Percentiles rank a stretch among this genome's conserved stretches.
phyloP scores from a whole-genome alignment of 495 filamentous ascomycete species.

The Antarctomyces pellizariae region DNA sequence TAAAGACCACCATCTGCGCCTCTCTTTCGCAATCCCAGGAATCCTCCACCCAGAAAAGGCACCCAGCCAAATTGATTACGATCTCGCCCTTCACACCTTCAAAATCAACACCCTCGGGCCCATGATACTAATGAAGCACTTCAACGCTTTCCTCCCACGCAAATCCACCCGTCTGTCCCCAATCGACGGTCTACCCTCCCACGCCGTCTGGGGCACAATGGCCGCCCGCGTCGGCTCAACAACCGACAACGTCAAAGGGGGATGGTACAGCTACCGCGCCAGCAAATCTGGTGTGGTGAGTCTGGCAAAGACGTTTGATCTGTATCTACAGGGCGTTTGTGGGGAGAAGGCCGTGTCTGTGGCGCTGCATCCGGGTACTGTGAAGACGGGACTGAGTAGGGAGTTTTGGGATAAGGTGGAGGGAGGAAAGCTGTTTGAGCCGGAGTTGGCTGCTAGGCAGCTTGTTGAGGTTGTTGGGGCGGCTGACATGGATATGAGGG shows the following conservation, averaged over 20 bases:
- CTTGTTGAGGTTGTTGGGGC: constrained; percentile 29
- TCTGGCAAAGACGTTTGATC: constrained; percentile 47
- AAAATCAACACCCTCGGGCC: constrained; percentile 50
- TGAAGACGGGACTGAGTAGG: constrained; percentile 47
- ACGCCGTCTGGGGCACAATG: constrained; percentile 44
- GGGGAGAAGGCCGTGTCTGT: constrained; percentile 38
- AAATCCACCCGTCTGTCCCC: constrained; percentile 12
- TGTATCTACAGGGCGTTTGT: constrained; percentile 29
- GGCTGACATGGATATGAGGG: constrained; percentile 28
- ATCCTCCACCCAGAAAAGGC: constrained; percentile 55
- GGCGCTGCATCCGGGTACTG: constrained; percentile 63
- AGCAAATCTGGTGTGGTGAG: constrained; percentile 51
- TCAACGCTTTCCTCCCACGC: constrained; percentile 38
- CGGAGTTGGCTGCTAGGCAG: constrained; percentile 33
- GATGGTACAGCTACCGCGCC: constrained; percentile 56
- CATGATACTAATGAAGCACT: constrained; percentile 51
- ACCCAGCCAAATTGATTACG: constrained; percentile 33
- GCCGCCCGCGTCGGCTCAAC: constrained; percentile 57
- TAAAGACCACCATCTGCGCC: constrained; percentile 40
- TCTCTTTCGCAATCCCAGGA: constrained; percentile 48
- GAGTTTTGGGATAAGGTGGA: constrained; percentile 42
- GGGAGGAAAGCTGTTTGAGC: constrained; percentile 34
- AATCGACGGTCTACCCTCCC: constrained; percentile 9
- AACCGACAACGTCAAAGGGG: constrained; percentile 42
- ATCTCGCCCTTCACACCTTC: constrained; percentile 33